Base-by-base conservation (phyloP, 164 flowering plant species). In the Vitis vinifera region DNA sequence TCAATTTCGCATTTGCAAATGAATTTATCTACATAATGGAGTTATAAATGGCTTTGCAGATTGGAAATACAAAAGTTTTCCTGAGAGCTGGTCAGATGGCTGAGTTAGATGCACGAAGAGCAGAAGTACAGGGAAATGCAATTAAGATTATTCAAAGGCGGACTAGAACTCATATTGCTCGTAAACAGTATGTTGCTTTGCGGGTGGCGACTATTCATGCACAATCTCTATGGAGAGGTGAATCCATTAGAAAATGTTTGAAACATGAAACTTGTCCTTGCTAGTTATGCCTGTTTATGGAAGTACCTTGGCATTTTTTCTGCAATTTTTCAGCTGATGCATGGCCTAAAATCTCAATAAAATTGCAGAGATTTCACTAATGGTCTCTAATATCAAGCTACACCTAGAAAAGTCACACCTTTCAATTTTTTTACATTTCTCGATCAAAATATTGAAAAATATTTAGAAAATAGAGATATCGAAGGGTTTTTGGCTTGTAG, bases 51-150 rank as follows among this genome's bases (percentile, higher is more conserved):
- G 31, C 63, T 63, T 68, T 76, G 73, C 91, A 94, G 98, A 76
- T 94, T 66, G 99, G 99, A 57, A 78, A 91, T 74, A 80, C 97
- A 63, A 89, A 90, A 77, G 78, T 96, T 67, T 93, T 93, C 74
- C 78, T 91, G 44, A 87, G 93, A 83, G 93, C 97, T 72, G 97
- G 97, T 63, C 97, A 91, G 73, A 90, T 91, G 97, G 99, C 98
- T 63, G 93, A 90, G 74, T 75, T 95, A 75, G 99, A 95, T 87
- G 86, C 93, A 53, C 79, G 73, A 57, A 89, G 95, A 81, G 82
- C 88, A 61, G 78, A 71, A 74, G 68, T 82, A 62, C 92, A 85
- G 59, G 80, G 77, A 60, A 77, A 67, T 68, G 85, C 94, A 56
- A 97, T 91, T 31, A 83, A 77, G 72, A 68, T 72, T 63, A 87